Base-by-base conservation (phyloP, 257 asterid species). In the Lycium barbarum region DNA sequence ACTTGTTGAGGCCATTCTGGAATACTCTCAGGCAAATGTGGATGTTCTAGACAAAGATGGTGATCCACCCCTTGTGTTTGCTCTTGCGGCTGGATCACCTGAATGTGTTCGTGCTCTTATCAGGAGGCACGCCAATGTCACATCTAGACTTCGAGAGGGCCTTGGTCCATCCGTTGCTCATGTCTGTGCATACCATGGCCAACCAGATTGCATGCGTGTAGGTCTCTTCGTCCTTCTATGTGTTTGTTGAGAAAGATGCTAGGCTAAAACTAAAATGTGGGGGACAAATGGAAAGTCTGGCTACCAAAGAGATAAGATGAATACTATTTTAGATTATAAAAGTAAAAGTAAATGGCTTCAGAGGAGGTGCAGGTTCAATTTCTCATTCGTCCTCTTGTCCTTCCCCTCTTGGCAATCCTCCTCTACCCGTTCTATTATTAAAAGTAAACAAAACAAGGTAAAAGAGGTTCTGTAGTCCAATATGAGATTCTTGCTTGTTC, bases 161-260 rank as follows among this genome's bases (percentile, higher is more conserved):
- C 93, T 93, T 90, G 99, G 99, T 84, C 98, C 98, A 62, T 97
- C 99, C 55, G 95, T 97, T 89, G 98, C 99, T 88, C 98, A 92
- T 90, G 99, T 97, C 82, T 97, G 98, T 90, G 99, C 99, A 87
- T 94, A 93, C 91, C 98, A 97, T 91, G 99, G 99, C 73, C 99
- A 97, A 88, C 99, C 99, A 83, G 98, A 95, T 86, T 97, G 99
- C 93, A 97, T 97, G 99, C 94, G 91, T 65, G 99, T 96, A 91
- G 85, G 98, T 90, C 83, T 84, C 85, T 87, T 68, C 2, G 12
- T 83, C 79, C 79, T 70, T 58, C 81, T 15, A 47, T 82, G 58
- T 53, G 26, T 53, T 51, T 51, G 47, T 78, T 51, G 63, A 68
- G 15, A 51, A 35, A 68, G 49, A 33, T 54, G 22, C 74, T 68